Base-by-base conservation (phyloP, 1,284 basidiomycete genomes). In the Flammula alnicola region DNA sequence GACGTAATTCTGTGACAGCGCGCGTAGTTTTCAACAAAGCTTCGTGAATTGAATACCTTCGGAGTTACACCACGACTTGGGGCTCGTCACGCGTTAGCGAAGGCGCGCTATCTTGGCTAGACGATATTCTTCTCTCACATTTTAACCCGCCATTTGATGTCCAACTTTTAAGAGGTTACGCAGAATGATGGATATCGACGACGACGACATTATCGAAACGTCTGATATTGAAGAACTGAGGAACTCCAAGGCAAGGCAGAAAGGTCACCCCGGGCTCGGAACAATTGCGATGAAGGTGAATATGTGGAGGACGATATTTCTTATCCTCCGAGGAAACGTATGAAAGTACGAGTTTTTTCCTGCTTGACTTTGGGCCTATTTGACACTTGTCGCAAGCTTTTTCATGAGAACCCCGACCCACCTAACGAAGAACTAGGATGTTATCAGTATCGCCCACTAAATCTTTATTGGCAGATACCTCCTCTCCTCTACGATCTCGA, bases 171-270 rank as follows among this genome's bases (percentile, higher is more conserved):
- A n/a, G n/a, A n/a, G n/a, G n/a, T n/a, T n/a, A n/a, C n/a, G n/a
- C n/a, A 17, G 17, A 20, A 37, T 9, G 1, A 51, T 51, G 49
- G 49, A 51, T 41, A 51, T 58, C 16, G 64, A 67, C 19, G 64
- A 67, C 36, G 66, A 72, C 8, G 80, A 81, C 31, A 65, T 73
- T 47, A 77, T 84, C n/a, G 82, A 83, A 60, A 84, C 83, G 9
- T 84, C 82, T 2, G 83, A 84, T 53, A 61, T 69, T 32, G 82
- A 84, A 57, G 68, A 72, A 26, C 54, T 75, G 9, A 45, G 55
- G 49, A 49, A 38, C 8, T 23, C 29, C n/a, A n/a, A 31, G 29
- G 36, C 37, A 38, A 40, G 25, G 39, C 22, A 38, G 32, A 27
- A 10, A 22, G 36, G 14, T 10, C 16, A 17, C n/a, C 20, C 32